Evolutionary conservation across 805 yeast species (phyloP).

Genomic region (Kodamaea kakaduensis): DNA sequence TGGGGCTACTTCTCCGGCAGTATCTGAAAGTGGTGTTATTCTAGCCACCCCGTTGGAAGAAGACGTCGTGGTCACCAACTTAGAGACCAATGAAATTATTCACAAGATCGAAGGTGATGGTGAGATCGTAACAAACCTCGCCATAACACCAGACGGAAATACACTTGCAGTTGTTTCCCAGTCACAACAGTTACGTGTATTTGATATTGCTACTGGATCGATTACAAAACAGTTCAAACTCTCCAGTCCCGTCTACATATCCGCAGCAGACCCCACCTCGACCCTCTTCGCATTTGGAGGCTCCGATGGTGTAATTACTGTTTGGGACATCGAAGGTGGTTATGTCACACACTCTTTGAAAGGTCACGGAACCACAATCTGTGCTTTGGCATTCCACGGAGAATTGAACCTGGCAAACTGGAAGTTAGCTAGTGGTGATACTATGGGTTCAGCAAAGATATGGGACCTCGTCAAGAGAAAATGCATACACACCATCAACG

Average conservation of each 20-base stretch:
- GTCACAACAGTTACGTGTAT: constrained; percentile 75
- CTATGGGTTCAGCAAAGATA: constrained; percentile 51
- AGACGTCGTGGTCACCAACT: constrained; percentile 66
- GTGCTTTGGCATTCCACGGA: constrained; percentile 72
- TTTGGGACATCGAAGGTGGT: constrained; percentile 89
- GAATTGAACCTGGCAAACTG: constrained; percentile 62
- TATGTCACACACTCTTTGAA: constrained; percentile 83
- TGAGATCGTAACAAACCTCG: constrained; percentile 68
- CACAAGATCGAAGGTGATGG: constrained; percentile 81
- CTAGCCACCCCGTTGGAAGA: constrained; percentile 81
- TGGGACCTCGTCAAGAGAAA: constrained; percentile 75
- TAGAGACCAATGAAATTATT: constrained; percentile 52
- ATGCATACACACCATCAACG: constrained; percentile 57
- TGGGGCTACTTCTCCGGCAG: constrained; percentile 74
- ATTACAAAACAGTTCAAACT: constrained; percentile 53
- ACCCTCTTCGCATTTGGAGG: constrained; percentile 91
- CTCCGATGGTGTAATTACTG: constrained; percentile 87
- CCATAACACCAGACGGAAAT: constrained; percentile 71
- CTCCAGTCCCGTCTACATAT: constrained; percentile 77
- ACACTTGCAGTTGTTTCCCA: constrained; percentile 73
- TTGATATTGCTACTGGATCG: constrained; percentile 38
- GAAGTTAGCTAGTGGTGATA: constrained; percentile 73
- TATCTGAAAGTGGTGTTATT: constrained; percentile 50
- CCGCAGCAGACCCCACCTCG: constrained; percentile 74
- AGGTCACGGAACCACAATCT: constrained; percentile 90